Conservation (phyloP, 306 rosid species). For the Vicia faba region DNA sequence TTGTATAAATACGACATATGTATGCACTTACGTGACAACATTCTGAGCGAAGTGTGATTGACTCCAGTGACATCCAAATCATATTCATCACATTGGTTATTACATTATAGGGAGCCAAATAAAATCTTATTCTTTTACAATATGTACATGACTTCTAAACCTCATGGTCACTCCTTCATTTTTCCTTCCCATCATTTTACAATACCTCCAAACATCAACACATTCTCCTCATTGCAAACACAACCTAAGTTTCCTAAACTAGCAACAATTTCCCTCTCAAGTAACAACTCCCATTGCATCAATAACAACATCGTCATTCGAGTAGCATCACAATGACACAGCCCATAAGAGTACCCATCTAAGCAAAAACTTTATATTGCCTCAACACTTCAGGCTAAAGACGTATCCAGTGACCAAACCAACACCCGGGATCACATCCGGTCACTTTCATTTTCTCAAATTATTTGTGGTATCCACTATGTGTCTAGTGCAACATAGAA, state of each 20-base stretch:
- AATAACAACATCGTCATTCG: background rate
- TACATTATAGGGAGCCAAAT: constrained; percentile 7
- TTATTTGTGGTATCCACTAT: no score
- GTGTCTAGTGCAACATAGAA: background rate
- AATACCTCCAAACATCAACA: constrained; percentile 2
- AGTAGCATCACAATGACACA: background rate
- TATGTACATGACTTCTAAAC: background rate
- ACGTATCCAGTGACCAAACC: background rate
- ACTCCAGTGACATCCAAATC: background rate
- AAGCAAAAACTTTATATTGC: background rate
- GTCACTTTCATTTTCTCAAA: background rate
- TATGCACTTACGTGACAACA: background rate
- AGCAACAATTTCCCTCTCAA: background rate
- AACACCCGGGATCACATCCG: background rate
- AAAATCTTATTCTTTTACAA: background rate
- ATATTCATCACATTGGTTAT: background rate
- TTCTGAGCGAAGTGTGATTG: background rate
- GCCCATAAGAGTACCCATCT: background rate
- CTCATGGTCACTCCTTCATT: background rate
- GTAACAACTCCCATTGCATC: constrained; percentile 13
- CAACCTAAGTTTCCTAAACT: background rate
- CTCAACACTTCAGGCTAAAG: background rate
- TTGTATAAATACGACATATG: background rate
- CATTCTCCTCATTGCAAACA: background rate
- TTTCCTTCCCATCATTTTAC: constrained; percentile 1